Base-by-base conservation (phyloP, 805 yeast species). In the Candida yuanshanica region DNA sequence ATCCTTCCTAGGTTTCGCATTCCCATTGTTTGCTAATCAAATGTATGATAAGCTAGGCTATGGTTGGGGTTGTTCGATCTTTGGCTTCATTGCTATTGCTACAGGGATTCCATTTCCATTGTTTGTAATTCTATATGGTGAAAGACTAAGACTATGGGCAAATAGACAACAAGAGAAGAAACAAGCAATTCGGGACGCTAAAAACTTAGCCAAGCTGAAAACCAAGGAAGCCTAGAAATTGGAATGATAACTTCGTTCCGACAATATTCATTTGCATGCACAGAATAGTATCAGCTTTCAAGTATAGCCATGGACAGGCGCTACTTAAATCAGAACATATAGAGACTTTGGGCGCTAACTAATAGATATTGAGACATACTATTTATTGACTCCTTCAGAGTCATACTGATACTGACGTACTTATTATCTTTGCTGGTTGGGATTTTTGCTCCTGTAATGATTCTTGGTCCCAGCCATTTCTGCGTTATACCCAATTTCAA, bases 21-120 rank as follows among this genome's bases (percentile, higher is more conserved):
- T 83, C 64, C 93, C 89, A 7, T 61, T 81, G 33, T 79, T 80
- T 58, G 84, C 83, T 3, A 59, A 66, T 8, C 62, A 70, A 8
- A 74, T 82, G 81, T 83, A 78, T 56, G 60, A 59, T 35, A 58
- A 44, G 9, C 58, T 83, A 35, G 81, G 81, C 17, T 79, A 79
- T 50, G 86, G 85, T 5, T 81, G 87, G 88, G 85, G 85, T 20
- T 75, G 76, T 53, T 74, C 84, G 0, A 55, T 82, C 51, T 76
- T 79, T 57, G 88, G 74, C 0, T 64, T 79, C 32, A 58, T 81
- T 37, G 81, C 74, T 8, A 45, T 79, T 13, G 70, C 69, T 1
- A 63, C 81, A 38, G 85, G 87, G 9, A 61, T 80, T n/a, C 88
- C 89, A 3, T 75, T 76, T 65, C 88, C 89, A 4, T 52, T 79